Base-by-base conservation (phyloP, 345 rosid genomes). In the Populus ilicifolia region DNA sequence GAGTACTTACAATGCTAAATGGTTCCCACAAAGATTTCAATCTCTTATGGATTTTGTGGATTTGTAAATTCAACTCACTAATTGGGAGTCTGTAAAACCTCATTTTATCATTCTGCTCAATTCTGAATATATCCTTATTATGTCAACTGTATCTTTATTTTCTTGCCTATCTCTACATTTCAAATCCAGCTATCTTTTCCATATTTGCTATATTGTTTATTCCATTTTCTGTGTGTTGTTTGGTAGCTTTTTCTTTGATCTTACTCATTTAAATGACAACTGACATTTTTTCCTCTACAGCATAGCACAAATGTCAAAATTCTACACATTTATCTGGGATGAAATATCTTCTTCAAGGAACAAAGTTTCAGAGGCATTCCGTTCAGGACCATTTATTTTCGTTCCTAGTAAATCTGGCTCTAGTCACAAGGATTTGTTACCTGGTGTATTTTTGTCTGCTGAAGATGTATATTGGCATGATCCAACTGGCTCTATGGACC, bases 401-500 rank as follows among this genome's bases (percentile, higher is more conserved):
- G 89, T 90, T 79, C 99, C 99, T 38, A 77, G 63, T 75, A 74
- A 71, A 69, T 84, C 78, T 72, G 87, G 81, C 70, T 84, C 70
- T 65, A 71, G 87, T 87, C 87, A 82, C 16, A 87, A 87, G 66
- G 89, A 88, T 80, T 17, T 84, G 71, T 80, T 89, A 41, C 69
- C 85, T 71, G 99, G 99, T 76, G 71, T 85, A 69, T 90, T 95
- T 83, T 83, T 84, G 77, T 81, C 92, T 78, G 76, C 86, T 72
- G 84, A 86, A 74, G 96, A 95, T 72, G 92, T 92, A 33, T 87
- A 81, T 88, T 95, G 98, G 98, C 82, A 86, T 39, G 97, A 95
- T 87, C 84, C 96, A 70, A 91, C 93, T 77, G 97, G 92, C 73
- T 76, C 82, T 74, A 69, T 86, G 79, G 85, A 90, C 76, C 84